Percentiles rank a stretch among this genome's conserved stretches.
These are phyloP conservation scores for Eutrema salsugineum DNA, from an alignment of 441 rosid species.

Conservation along the genomic window DNA sequence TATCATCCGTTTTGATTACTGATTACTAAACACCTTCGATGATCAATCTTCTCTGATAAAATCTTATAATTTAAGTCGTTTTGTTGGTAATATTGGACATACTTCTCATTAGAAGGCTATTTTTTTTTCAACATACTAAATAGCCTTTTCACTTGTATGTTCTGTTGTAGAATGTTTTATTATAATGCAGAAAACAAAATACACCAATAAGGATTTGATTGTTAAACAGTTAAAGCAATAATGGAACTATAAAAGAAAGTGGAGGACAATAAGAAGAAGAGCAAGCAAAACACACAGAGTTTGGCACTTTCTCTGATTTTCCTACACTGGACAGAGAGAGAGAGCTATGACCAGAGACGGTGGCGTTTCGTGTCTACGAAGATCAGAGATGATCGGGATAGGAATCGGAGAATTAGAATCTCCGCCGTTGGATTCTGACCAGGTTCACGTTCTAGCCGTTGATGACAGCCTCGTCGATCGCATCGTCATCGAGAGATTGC, in stretches of 20 bases:
- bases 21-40: too few species aligned
- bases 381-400: slow-evolving; percentile 39
- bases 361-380: slow-evolving; percentile 40
- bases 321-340: neutral
- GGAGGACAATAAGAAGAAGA: neutral
- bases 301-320: neutral
- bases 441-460: slow-evolving; percentile 82
- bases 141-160: too few species aligned
- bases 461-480: slow-evolving; percentile 90
- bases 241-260: neutral
- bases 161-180: too few species aligned
- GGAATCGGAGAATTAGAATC: slow-evolving; percentile 34
- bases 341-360: slow-evolving; percentile 47
- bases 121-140: too few species aligned
- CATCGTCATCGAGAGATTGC: slow-evolving; percentile 79
- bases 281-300: neutral
- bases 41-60: too few species aligned
- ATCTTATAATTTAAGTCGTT: too few species aligned
- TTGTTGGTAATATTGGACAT: too few species aligned
- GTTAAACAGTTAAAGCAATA: neutral
- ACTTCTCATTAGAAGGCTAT: too few species aligned
- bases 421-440: slow-evolving; percentile 37
- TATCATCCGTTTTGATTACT: too few species aligned
- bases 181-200: too few species aligned
- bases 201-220: neutral